phyloP scores from a whole-genome alignment of 345 rosid species.

The Erucastrum elatum region DNA sequence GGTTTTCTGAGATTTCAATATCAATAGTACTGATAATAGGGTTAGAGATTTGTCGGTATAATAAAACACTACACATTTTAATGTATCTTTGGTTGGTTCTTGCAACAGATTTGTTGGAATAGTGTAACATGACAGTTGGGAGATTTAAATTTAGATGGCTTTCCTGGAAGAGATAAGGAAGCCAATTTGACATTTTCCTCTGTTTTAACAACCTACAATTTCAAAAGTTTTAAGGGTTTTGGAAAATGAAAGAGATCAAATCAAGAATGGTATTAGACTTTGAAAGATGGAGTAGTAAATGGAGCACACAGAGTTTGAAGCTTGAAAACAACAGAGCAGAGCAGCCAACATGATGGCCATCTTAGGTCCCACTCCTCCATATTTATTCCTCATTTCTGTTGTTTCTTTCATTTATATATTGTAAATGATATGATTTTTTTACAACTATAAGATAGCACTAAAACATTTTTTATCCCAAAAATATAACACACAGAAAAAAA shows the following conservation, averaged over 20 bases:
- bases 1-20: too few species aligned
- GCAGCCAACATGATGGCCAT: constrained; percentile 22
- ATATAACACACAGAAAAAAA: background rate
- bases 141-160: background rate
- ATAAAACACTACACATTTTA: too few species aligned
- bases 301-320: constrained; percentile 37
- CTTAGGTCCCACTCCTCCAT: constrained; percentile 25
- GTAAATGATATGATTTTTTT: background rate
- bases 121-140: too few species aligned
- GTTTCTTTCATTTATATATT: background rate
- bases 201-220: background rate
- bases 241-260: background rate
- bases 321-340: constrained; percentile 25
- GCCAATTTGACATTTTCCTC: background rate
- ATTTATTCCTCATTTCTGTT: constrained; percentile 1
- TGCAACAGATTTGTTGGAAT: too few species aligned
- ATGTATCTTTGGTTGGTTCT: too few species aligned
- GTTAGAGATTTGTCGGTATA: too few species aligned
- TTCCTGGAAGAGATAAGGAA: background rate
- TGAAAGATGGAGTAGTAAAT: background rate
- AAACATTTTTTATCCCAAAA: background rate
- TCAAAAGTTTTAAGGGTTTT: background rate
- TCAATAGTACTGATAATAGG: too few species aligned
- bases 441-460: background rate
- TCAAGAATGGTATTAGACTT: constrained; percentile 8